Percentiles rank a stretch among this genome's conserved stretches.
phyloP scores from a whole-genome alignment of 306 rosid species.

The Cucurbita pepo region DNA sequence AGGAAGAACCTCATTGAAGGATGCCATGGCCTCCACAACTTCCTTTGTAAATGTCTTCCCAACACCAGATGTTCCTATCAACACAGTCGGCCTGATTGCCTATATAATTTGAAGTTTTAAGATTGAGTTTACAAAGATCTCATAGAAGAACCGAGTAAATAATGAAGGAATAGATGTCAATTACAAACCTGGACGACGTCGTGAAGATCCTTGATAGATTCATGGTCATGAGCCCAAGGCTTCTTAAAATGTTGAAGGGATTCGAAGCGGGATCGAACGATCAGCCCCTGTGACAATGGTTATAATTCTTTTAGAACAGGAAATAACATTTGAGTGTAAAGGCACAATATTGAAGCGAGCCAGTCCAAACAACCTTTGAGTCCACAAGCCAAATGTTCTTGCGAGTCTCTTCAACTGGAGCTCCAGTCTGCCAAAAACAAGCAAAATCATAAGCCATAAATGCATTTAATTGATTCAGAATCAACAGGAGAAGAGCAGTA shows the following conservation, averaged over 20 bases:
- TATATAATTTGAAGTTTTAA: conserved; percentile 16
- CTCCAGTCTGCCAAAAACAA: conserved; percentile 36
- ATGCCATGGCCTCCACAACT: conserved; percentile 86
- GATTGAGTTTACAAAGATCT: conserved; percentile 2
- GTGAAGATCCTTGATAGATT: conserved; percentile 55
- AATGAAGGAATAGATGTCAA: background rate
- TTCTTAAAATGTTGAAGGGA: conserved; percentile 88
- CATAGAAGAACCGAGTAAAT: background rate
- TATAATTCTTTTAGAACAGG: conserved; percentile 3
- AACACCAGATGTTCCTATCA: conserved; percentile 86
- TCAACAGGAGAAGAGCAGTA: background rate
- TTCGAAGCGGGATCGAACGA: conserved; percentile 57
- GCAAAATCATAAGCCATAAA: background rate
- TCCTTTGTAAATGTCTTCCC: conserved; percentile 91
- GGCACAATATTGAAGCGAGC: background rate
- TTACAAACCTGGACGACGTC: conserved; percentile 64
- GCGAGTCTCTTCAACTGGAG: conserved; percentile 76
- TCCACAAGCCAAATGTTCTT: conserved; percentile 96
- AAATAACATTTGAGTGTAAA: background rate
- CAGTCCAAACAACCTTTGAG: conserved; percentile 50
- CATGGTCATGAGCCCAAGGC: conserved; percentile 98
- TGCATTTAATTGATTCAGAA: background rate
- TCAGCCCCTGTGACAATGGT: conserved; percentile 50
- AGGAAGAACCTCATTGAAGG: conserved; percentile 53
- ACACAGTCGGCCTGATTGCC: conserved; percentile 89